phyloP scores from a whole-genome alignment of 2,329 filamentous ascomycete species.

The Aspergillus candidus region DNA sequence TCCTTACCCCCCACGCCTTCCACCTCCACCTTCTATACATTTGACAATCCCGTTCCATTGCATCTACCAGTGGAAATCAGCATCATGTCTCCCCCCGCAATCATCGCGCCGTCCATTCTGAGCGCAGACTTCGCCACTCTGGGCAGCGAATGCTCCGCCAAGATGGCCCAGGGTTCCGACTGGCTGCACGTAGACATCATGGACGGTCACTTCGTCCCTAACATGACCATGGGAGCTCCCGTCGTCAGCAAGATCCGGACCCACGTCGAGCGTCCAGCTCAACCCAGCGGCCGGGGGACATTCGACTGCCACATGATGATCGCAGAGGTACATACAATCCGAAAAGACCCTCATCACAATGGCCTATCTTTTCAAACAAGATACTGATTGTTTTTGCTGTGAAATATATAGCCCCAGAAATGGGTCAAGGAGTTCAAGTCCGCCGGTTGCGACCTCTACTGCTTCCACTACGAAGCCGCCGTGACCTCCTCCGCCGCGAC shows the following conservation, averaged over 20 bases:
- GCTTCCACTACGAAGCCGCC: slow-evolving; percentile 98
- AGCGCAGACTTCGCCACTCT: slow-evolving; percentile 91
- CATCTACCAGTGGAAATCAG: background rate
- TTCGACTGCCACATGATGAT: slow-evolving; percentile 99
- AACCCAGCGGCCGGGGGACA: slow-evolving; percentile 71
- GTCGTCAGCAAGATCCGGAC: slow-evolving; percentile 90
- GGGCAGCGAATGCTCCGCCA: slow-evolving; percentile 76
- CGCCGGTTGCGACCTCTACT: slow-evolving; percentile 96
- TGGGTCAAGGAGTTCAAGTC: slow-evolving; percentile 95
- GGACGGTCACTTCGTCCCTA: slow-evolving; percentile 98
- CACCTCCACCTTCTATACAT: background rate
- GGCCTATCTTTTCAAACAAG: background rate
- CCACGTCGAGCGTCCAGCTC: slow-evolving; percentile 70
- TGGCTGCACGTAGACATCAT: slow-evolving; percentile 96
- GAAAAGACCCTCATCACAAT: slow-evolving; percentile 12
- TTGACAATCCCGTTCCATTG: slow-evolving; percentile 1
- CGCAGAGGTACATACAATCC: slow-evolving; percentile 61
- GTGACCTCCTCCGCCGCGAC: slow-evolving; percentile 76
- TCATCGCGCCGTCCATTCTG: slow-evolving; percentile 97
- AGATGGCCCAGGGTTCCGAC: slow-evolving; percentile 80
- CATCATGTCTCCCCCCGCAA: slow-evolving; percentile 78
- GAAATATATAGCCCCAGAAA: slow-evolving; percentile 69
- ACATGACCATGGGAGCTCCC: slow-evolving; percentile 93
- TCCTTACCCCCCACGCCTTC: background rate
- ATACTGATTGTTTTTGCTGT: slow-evolving; percentile 4